Base-by-base conservation (phyloP, 2,329 filamentous ascomycete genomes). In the Lecanicillium sp. region DNA sequence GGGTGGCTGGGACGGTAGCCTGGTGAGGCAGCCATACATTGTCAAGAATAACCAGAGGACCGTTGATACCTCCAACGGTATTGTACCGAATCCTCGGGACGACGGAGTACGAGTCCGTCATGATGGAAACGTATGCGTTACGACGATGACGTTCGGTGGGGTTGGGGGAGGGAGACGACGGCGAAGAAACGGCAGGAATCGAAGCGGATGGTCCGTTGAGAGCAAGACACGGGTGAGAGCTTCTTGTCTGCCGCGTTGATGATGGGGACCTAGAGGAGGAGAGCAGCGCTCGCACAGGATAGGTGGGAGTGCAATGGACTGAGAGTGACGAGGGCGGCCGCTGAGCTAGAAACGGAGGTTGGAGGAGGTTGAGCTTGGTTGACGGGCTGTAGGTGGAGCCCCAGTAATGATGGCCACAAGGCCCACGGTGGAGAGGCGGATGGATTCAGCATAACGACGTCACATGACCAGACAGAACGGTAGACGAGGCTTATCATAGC, bases 61-160 rank as follows among this genome's bases (percentile, higher is more conserved):
- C 92, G 70, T 98, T 98, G 67, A 98, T 83, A 71, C 90, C 90
- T 58, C 88, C 86, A 60, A 98, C 88, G 54, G 92, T 98, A 73
- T 98, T 98, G 79, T 98, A 98, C 57, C 84, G 81, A 67, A 96
- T 65, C 55, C 73, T 67, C 43, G 75, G 75, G 50, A 69, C 60
- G 53, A 78, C 65, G 46, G 71, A 75, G 63, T 78, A 78, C 47
- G 73, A 75, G 61, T 78, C 75, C 54, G 64, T 56, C 70, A 74
- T 74, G 51, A 53, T 59, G 59, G 51, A 45, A 43, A 44, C 32
- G 37, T 43, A 40, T 37, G 44, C 35, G 33, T 39, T 35, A 41
- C 35, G 39, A 39, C 33, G 38, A 43, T 36, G 41, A 39, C 13
- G 32, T 30, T 31, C 28, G 41, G 33, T 30, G 36, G 33, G 25